Evolutionary conservation across 345 rosid species (phyloP).

Genomic region (Rhodomyrtus tomentosa): DNA sequence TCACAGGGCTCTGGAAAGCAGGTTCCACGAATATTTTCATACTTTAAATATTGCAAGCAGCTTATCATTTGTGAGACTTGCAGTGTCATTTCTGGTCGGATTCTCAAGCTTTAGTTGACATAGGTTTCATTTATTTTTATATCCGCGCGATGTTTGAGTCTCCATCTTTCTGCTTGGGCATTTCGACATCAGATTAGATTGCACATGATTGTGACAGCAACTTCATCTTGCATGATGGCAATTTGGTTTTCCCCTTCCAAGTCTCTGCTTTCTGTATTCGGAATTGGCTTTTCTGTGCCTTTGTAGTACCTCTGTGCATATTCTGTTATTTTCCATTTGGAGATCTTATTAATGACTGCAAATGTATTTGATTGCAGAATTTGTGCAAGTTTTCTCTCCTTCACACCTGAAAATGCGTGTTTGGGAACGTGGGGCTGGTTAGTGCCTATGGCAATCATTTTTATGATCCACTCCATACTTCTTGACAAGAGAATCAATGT

Average conservation of each 20-base stretch:
- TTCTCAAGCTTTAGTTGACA: neutral
- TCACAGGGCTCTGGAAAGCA: neutral
- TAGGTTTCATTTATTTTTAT: neutral
- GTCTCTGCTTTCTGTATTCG: no score
- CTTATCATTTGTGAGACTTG: neutral
- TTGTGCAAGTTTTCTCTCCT: conserved; percentile 77
- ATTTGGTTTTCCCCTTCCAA: neutral
- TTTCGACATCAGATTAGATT: neutral
- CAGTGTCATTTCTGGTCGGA: neutral
- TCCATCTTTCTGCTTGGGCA: neutral
- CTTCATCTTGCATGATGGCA: neutral
- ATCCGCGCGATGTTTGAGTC: neutral
- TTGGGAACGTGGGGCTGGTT: conserved; percentile 99
- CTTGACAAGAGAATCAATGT: neutral
- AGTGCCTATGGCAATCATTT: conserved; percentile 1
- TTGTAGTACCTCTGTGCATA: neutral
- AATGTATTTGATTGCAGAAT: conserved; percentile 40
- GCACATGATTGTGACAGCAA: neutral
- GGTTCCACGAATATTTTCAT: neutral
- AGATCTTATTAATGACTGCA: neutral
- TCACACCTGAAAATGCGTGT: conserved; percentile 92
- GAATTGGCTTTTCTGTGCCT: neutral
- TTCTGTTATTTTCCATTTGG: neutral
- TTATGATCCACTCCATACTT: neutral
- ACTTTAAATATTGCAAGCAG: neutral